These are phyloP conservation scores for Aspergillus piperis DNA, from an alignment of 2,329 filamentous ascomycete species.

Conservation along the genomic window DNA sequence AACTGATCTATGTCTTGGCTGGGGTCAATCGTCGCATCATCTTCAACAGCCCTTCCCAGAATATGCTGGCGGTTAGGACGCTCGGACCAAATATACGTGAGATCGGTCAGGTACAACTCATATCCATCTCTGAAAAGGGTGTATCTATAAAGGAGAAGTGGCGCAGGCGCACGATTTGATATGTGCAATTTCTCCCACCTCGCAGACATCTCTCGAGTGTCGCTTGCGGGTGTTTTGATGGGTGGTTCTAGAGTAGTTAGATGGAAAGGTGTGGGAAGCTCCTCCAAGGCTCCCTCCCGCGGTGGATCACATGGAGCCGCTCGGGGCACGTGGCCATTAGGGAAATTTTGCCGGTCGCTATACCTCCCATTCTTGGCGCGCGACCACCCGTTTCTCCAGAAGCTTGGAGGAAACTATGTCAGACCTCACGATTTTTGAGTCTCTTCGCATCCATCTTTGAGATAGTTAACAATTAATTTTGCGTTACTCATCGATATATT, in stretches of 20 bases:
- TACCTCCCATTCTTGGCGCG: constrained; percentile 22
- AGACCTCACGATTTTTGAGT: not conserved
- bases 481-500: not conserved
- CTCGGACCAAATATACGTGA: constrained; percentile 61
- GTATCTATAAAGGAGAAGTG: constrained; percentile 45
- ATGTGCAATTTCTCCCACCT: constrained; percentile 41
- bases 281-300: constrained; percentile 13
- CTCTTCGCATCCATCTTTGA: not conserved
- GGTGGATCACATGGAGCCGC: constrained; percentile 8
- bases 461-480: not conserved
- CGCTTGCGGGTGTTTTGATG: not conserved
- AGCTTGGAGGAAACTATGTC: not conserved
- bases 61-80: constrained; percentile 49
- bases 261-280: constrained; percentile 9
- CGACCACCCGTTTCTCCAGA: constrained; percentile 18
- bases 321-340: constrained; percentile 21
- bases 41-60: constrained; percentile 49
- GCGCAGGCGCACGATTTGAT: constrained; percentile 25
- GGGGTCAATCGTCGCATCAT: constrained; percentile 61
- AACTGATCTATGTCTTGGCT: constrained; percentile 59
- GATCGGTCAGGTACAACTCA: constrained; percentile 58
- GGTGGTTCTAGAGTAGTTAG: not conserved
- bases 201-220: constrained; percentile 29
- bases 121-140: constrained; percentile 45
- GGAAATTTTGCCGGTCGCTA: constrained; percentile 29